Base-by-base conservation (phyloP, 768 basidiomycete genomes). In the Naganishia vaughanmartiniae region DNA sequence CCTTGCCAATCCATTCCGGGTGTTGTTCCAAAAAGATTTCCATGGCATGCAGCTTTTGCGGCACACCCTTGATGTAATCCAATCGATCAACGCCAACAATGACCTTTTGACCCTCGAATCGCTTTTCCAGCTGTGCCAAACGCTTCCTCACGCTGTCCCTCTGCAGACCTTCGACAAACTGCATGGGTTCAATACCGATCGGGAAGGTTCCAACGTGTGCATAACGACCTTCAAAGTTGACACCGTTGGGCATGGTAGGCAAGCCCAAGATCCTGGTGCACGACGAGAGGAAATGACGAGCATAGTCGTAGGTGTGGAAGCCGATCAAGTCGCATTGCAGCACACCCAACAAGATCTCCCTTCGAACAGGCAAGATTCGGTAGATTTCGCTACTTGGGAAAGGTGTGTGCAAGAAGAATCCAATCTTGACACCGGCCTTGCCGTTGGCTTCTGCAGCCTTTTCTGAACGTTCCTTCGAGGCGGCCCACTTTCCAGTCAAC, bases 11-110 rank as follows among this genome's bases (percentile, higher is more conserved):
- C 94, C 94, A 98, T 82, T 99, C 96, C 4, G 96, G 96, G 80
- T 99, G 95, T 74, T 97, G 94, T 24, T 90, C 88, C 36, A 99
- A 86, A 87, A 99, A 99, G 53, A 95, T 87, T 79, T 99, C 96
- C 70, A 99, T 87, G 0, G 92, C 94, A 79, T 97, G 93, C 57
- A 99, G 83, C 83, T 99, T 99, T 81, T 99, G 96, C 1, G 96
- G 96, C 39, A 99, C 93, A 77, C 96, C 96, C 85, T 99, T 99
- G 88, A 99, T 98, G 83, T 99, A 99, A 80, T 99, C 96, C 66
- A 99, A 86, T 54, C 96, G 89, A 81, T 99, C 96, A 31, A 99
- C 96, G 63, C 96, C 96, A 73, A 98, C 93, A 79, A 99, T 96
- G 77, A 99, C 89, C 82, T 97, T 97, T 78, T 92, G 90, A 56